Base-by-base conservation (phyloP, 306 rosid species). In the Leucaena leucocephala region DNA sequence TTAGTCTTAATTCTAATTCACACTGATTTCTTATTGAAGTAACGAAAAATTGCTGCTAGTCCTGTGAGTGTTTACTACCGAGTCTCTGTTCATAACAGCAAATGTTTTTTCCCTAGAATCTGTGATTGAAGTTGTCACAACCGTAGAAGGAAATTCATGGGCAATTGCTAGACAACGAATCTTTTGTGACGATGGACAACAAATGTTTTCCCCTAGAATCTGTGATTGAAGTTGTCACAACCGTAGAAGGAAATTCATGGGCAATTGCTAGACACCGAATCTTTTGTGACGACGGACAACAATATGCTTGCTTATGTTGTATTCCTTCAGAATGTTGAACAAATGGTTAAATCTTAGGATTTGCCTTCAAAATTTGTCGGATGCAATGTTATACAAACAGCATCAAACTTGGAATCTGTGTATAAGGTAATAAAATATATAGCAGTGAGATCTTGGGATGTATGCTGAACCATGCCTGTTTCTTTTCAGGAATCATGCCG, bases 401-500 rank as follows among this genome's bases (percentile, higher is more conserved):
- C 22, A 1, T 73, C 2, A n/a, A 73, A 39, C 67, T 39, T 39
- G 35, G 38, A 14, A 55, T 74, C 22, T 39, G 34, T 76, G 58
- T 6, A 14, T 35, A 27, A 40, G 78, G 19, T 63, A 76, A 34
- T 38, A 58, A 50, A 54, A 57, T 21, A 58, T 43, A 22, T 5
- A 7, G 40, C 54, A 17, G 43, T 15, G 77, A 19, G 36, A 48
- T 21, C 75, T 71, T 44, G 35, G 67, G 63, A 73, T 48, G 7
- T 71, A 0, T 76, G 50, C 38, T 89, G 79, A 85, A 55, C 68
- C 43, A 68, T 79, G 80, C 57, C 42, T 42, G 57, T 69, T 54
- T 85, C 62, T 65, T 63, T 85, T 81, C 88, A 92, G 96, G 97
- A 89, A 79, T 90, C 98, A 70, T 92, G 97, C 86, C 78, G 87